phyloP scores from a whole-genome alignment of 2,329 filamentous ascomycete species.

The Aspergillus amoenus region DNA sequence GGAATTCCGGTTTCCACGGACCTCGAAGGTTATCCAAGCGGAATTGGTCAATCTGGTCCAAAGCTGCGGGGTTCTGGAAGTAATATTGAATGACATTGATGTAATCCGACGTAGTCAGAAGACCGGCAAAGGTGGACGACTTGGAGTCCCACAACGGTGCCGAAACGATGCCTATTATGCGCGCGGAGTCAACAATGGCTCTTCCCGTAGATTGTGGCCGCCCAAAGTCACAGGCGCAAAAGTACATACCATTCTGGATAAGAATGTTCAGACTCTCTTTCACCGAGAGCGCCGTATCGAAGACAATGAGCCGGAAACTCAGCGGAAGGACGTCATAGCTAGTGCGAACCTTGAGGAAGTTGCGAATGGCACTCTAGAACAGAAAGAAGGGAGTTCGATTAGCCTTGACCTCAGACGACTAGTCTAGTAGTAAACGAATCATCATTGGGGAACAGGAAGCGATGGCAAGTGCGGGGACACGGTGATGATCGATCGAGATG shows the following conservation, averaged over 20 bases:
- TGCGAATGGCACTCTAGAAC: conserved; percentile 78
- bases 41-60: conserved; percentile 90
- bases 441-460: not conserved
- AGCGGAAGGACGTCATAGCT: conserved; percentile 97
- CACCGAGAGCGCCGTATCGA: conserved; percentile 91
- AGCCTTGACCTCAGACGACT: conserved; percentile 21
- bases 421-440: not conserved
- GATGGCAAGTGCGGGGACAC: conserved; percentile 5
- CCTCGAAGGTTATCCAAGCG: conserved; percentile 87
- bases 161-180: conserved; percentile 80
- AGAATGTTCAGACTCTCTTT: conserved; percentile 96
- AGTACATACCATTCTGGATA: conserved; percentile 78
- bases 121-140: conserved; percentile 86
- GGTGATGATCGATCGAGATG: not conserved
- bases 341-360: conserved; percentile 93
- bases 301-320: conserved; percentile 91
- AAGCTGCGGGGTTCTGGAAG: conserved; percentile 90
- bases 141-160: conserved; percentile 96
- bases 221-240: not conserved
- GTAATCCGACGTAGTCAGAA: conserved; percentile 94
- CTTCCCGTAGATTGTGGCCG: not conserved
- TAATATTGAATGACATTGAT: conserved; percentile 99
- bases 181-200: conserved; percentile 18
- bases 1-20: conserved; percentile 42
- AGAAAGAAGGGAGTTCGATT: conserved; percentile 22